Base-by-base conservation (phyloP, 148 eudicot genomes). In the Talinum fruticosum region DNA sequence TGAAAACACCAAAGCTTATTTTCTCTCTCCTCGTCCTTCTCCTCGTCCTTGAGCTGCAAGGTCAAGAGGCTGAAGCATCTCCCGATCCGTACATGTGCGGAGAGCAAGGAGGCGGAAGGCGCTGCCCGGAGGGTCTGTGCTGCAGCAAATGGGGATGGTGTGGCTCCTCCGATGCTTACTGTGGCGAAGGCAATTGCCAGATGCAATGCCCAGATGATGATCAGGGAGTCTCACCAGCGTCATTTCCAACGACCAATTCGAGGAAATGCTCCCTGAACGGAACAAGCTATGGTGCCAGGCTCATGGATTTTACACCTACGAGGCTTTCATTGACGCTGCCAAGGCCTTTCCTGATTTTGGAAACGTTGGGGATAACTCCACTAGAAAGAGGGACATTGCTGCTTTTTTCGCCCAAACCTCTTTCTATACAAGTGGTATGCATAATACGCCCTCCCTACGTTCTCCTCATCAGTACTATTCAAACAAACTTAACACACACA, bases 361-460 rank as follows among this genome's bases (percentile, higher is more conserved):
- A 29, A 72, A 73, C n/a, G 37, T 66, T 16, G 84, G 87, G 6
- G 45, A 81, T 36, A 16, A 24, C 2, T 53, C 66, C 21, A 62
- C 73, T 2, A 75, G 81, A 21, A 81, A 76, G 54, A 76, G 80
- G 64, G 87, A 84, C 72, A 45, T 84, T 66, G 84, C 82, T 1
- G 80, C 87, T 79, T 84, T 84, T 78, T 73, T 84, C 41, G 87
- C 62, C 10, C 87, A 84, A 32, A 79, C 87, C 21, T 84, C 87
- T 61, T 82, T 81, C 47, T 82, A 84, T 51, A 84, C 87, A 34
- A 79, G 75, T 13, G 84, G 87, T 79, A 49, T 29, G 51, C 7
- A 41, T 6, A 69, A 16, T n/a, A n/a, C n/a, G n/a, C n/a, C n/a
- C n/a, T n/a, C n/a, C n/a, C n/a, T n/a, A n/a, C n/a, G n/a, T n/a